These are phyloP conservation scores for Emericellopsis cladophorae DNA, from an alignment of 2,329 filamentous ascomycete species.

Conservation along the genomic window DNA sequence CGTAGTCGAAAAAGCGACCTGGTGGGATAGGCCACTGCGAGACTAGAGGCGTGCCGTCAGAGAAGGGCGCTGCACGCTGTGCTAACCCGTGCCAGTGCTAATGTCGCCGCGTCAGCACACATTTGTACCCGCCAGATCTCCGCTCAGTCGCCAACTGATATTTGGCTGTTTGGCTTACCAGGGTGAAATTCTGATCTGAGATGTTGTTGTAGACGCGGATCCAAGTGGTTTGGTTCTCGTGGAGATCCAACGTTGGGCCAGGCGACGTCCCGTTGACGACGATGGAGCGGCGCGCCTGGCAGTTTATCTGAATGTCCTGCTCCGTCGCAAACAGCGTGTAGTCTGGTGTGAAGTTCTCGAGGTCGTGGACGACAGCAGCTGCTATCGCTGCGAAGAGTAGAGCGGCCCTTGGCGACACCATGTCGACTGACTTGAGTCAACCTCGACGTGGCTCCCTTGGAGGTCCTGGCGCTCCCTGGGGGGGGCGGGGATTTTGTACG, in stretches of 20 bases:
- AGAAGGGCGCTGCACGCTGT: constrained; percentile 46
- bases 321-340: constrained; percentile 30
- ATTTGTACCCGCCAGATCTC: background rate
- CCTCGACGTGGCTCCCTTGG: too few relatives aligned
- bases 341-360: constrained; percentile 22
- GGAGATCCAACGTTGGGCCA: constrained; percentile 33
- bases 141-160: background rate
- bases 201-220: constrained; percentile 48
- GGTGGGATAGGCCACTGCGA: constrained; percentile 55
- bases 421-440: too few relatives aligned
- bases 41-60: constrained; percentile 47
- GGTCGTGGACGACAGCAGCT: background rate
- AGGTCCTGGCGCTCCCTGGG: too few relatives aligned
- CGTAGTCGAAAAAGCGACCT: constrained; percentile 53
- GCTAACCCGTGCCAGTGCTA: constrained; percentile 58
- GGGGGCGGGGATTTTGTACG: too few relatives aligned
- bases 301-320: constrained; percentile 16
- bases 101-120: background rate
- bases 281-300: constrained; percentile 7
- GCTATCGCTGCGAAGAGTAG: background rate
- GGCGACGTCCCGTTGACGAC: constrained; percentile 40
- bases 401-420: background rate
- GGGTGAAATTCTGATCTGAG: constrained; percentile 38
- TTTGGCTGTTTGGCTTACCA: constrained; percentile 26
- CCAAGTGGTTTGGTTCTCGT: constrained; percentile 34